phyloP scores from a whole-genome alignment of 139 green algal genomes.

The Yamagishiella unicocca region DNA sequence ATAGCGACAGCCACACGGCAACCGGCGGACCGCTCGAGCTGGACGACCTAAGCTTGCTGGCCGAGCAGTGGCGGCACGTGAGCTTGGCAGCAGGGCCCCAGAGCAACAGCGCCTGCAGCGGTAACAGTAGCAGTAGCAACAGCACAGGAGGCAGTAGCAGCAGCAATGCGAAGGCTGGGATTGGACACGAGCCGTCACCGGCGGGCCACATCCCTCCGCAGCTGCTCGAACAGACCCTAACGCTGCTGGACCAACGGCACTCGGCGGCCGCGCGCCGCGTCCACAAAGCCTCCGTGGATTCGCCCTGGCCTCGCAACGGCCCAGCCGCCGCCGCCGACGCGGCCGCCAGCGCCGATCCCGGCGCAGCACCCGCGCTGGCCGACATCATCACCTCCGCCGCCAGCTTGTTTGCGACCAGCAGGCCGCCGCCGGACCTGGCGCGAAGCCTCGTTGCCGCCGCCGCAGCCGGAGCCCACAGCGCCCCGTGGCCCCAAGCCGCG shows the following conservation, averaged over 20 bases:
- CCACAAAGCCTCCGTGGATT: background rate
- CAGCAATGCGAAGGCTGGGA: no score
- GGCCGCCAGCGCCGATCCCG: no score
- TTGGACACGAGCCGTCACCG: background rate
- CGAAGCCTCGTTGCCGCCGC: conserved; percentile 24
- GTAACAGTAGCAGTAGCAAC: background rate
- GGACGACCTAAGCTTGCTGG: background rate
- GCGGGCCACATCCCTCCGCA: background rate
- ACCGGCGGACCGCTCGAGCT: no score
- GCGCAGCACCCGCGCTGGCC: background rate
- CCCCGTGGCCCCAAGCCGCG: background rate
- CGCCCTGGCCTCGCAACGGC: background rate
- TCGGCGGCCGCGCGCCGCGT: background rate
- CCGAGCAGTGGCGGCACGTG: background rate
- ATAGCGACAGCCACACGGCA: no score
- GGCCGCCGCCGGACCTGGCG: conserved; percentile 15
- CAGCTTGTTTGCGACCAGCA: no score
- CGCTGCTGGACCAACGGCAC: conserved; percentile 18
- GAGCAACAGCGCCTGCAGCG: background rate
- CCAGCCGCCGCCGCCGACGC: background rate
- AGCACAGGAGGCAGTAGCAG: no score
- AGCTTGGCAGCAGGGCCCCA: no score
- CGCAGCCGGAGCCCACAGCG: background rate
- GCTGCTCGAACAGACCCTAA: conserved; percentile 1
- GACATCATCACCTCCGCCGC: background rate